Evolutionary conservation across 2,329 filamentous ascomycete genomes (phyloP), one percentile per base, ranked within the genome.

Genomic region (Aspergillus sp.): DNA sequence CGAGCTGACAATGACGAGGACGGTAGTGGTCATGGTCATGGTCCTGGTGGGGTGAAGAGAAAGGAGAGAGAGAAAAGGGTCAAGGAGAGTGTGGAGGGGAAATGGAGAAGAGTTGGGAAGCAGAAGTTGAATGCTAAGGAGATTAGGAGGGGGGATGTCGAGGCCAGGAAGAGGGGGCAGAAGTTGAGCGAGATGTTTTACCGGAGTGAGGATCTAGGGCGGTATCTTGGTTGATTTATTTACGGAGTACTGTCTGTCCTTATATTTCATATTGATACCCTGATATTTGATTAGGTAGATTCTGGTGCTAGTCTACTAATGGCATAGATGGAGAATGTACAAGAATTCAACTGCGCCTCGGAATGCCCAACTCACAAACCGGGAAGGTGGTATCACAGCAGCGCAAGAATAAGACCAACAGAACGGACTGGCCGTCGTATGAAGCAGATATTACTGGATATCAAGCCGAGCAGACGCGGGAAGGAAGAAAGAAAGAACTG

Each of bases 181-280:
- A 80, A 70, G 57, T 63, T 95, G 49, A 76, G 82, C 53, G 74
- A 80, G 55, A 75, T 86, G 68, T 85, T 95, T 52, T 91, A 86
- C 66, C 77, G 79, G 19, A 82, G 79, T 54, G 78, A 85, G n/a
- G 85, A 91, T 54, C 71, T 94, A 46, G 80, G 89, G 57, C 80
- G 76, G 59, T 93, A 94, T 62, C 67, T 94, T 12, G 78, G 82
- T 19, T 19, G 7, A 39, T 6, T 38, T 27, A 6, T 39, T 28
- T 39, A 26, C 36, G 19, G 19, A 19, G 19, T 19, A n/a, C 26
- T 36, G n/a, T 9, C 7, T 35, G 10, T 36, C 12, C 4, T 10
- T n/a, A 6, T 4, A 10, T 39, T 26, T 28, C 7, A 5, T 8
- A 39, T 44, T 42, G 28, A 9, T 27, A 27, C 41, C 19, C 10